Percentiles rank a stretch among this genome's conserved stretches.
Evolutionary conservation across 257 asterid species (phyloP).

Genomic region (Solanum lycopersicoides): DNA sequence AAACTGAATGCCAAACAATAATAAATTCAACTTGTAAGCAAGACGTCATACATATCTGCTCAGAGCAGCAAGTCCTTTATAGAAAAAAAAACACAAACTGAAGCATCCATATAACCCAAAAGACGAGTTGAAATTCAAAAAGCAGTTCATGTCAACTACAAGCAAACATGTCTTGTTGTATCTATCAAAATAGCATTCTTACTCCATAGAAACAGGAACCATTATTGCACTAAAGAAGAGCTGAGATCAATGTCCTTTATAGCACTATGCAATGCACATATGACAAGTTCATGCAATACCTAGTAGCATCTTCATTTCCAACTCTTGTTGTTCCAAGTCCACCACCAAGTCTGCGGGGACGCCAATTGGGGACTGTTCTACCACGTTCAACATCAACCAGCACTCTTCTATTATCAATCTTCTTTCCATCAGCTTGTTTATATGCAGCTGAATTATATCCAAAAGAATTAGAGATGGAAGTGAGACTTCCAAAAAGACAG

Average conservation of each 20-base stretch:
- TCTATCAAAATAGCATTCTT: background rate
- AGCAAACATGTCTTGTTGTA: background rate
- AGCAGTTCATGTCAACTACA: background rate
- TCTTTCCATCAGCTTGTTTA: slow-evolving; percentile 98
- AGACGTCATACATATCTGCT: background rate
- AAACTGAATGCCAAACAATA: background rate
- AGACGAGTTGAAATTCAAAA: background rate
- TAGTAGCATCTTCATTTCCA: slow-evolving; percentile 68
- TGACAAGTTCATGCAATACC: slow-evolving; percentile 47
- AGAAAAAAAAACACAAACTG: background rate
- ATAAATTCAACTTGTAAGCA: background rate
- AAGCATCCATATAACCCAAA: background rate
- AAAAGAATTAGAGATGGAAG: background rate
- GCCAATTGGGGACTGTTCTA: slow-evolving; percentile 98
- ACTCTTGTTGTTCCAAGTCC: slow-evolving; percentile 97
- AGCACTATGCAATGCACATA: background rate
- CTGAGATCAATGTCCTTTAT: background rate
- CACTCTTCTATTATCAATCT: slow-evolving; percentile 90
- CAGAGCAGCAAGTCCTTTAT: background rate
- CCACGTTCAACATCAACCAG: slow-evolving; percentile 99
- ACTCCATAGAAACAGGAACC: background rate
- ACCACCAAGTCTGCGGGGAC: slow-evolving; percentile 99
- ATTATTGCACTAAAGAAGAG: background rate
- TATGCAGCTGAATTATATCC: slow-evolving; percentile 71
- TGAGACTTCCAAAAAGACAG: background rate